Evolutionary conservation across 257 asterid genomes (phyloP).

Genomic region (Cynanchum wilfordii): DNA sequence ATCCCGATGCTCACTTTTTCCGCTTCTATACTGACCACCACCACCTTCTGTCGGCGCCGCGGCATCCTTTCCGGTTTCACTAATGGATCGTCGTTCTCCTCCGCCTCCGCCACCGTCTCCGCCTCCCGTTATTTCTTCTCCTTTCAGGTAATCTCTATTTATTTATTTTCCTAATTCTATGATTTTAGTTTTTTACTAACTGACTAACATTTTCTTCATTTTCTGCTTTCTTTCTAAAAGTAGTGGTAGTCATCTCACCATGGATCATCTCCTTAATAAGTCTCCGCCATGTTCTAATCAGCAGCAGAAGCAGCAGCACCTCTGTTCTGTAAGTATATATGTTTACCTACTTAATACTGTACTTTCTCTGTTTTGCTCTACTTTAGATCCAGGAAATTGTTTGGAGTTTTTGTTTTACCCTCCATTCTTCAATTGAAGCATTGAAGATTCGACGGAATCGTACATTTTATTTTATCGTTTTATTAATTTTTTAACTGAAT

Average conservation of each 20-base stretch:
- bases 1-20: background rate
- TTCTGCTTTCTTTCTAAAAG: background rate
- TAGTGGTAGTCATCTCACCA: constrained; percentile 19
- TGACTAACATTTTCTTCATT: too few relatives aligned
- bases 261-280: constrained; percentile 43
- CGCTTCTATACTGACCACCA: background rate
- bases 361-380: background rate
- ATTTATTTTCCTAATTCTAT: background rate
- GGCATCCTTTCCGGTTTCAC: background rate
- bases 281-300: constrained; percentile 39
- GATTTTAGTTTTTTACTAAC: too few relatives aligned
- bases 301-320: background rate
- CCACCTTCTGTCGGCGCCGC: background rate
- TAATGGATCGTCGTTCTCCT: background rate
- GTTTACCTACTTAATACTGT: too few relatives aligned
- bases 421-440: background rate
- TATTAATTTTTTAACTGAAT: background rate
- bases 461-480: too few relatives aligned
- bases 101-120: background rate
- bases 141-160: background rate
- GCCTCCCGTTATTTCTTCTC: background rate
- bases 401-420: background rate
- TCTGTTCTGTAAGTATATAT: constrained; percentile 26
- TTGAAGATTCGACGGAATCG: too few relatives aligned
- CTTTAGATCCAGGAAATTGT: background rate